Base-by-base conservation (phyloP, 257 asterid species). In the Nicotiana tabacum region DNA sequence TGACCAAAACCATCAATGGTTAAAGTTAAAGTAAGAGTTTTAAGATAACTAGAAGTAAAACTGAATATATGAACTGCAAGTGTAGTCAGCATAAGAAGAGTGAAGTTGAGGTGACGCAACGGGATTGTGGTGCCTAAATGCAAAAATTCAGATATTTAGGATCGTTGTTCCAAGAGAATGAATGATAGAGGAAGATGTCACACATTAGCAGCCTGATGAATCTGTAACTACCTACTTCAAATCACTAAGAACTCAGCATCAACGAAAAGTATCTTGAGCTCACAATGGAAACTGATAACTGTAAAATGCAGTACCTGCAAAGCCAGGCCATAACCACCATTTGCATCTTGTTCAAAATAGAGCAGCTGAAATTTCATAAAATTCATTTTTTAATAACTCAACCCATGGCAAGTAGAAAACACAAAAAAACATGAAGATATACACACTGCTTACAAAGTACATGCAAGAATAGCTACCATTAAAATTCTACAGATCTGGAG, bases 251-350 rank as follows among this genome's bases (percentile, higher is more conserved):
- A 27, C 80, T 74, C 43, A 24, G 10, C 15, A 74, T 24, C 80
- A 74, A 74, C 4, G 3, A 48, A 27, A 15, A 13, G 16, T 46
- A 74, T 74, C 61, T 72, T 7, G 39, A 72, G 15, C 32, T 51
- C 62, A 27, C 37, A 51, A 76, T 7, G 29, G 43, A 51, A 76
- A 82, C 37, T 10, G 33, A 67, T 57, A 37, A 5, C 46, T 37
- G 18, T 56, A 37, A 84, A 82, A 5, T 79, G 67, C 57, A 66
- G 24, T 90, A 96, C 99, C 99, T 96, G 99, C 90, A 96, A 91
- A 32, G 98, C 99, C 88, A 96, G 84, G 46, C 99, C 98, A 85
- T 95, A 96, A 80, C 99, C 99, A 43, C 91, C 99, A 88, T 93
- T 93, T 83, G 87, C 88, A 84, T 96, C 99, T 88, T 94, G 97